Evolutionary conservation across 1,284 basidiomycete genomes (phyloP), one percentile per base, ranked within the genome.

Genomic region (Trichosporon sp.): DNA sequence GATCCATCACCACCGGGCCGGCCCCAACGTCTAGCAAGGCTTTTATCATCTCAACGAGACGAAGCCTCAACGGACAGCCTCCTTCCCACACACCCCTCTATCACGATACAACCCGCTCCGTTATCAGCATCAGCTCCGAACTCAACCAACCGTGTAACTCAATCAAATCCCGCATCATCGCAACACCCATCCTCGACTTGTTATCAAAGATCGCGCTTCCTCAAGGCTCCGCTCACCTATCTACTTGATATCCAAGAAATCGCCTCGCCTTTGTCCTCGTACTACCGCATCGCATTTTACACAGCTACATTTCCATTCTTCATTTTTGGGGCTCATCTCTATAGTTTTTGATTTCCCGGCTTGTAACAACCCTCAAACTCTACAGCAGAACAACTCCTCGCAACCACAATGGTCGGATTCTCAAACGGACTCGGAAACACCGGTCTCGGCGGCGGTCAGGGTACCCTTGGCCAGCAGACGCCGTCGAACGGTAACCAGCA

Each of bases 381-480:
- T 6, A 31, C 49, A 29, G 7, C 33, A 33, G 58, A 58, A 62
- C 56, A 58, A 31, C 25, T 21, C 29, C 32, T 29, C 27, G n/a
- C 19, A 4, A 2, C 7, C 37, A 40, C 33, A 29, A 65, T 68
- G 63, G 63, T 60, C 34, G 62, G 68, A n/a, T 71, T 71, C 64
- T 49, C 59, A 46, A 74, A 72, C 69, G 69, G 69, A 40, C 72
- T 59, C 58, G 57, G 49, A 54, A 61, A 61, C 40, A 23, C 34
- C 34, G 56, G 56, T 19, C 21, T 52, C 34, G 32, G 31, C 56
- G 56, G 56, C 31, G 63, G 65, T 21, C 65, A 59, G 56, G 49
- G 49, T 29, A n/a, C 49, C 14, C 49, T 54, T 54, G 33, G 40
- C 40, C 19, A 21, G 40, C 65, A 56, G 61, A 60, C 49, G 59